Evolutionary conservation across 345 rosid species (phyloP).

Genomic region (Arabidopsis arenosa): DNA sequence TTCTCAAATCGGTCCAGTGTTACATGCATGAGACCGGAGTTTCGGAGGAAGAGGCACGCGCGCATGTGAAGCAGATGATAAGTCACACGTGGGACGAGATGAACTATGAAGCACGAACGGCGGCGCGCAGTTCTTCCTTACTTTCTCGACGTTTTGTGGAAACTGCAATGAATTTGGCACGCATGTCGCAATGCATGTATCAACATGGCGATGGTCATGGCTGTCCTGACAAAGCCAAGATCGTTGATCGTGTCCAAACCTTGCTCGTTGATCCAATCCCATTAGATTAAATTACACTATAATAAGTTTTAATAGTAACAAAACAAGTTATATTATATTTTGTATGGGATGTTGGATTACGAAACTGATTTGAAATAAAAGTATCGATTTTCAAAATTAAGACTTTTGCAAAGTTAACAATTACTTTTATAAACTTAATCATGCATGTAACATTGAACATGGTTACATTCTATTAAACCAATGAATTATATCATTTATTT

Average conservation of each 20-base stretch:
- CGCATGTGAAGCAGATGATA: constrained; percentile 35
- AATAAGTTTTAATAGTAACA: background rate
- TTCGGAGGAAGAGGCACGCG: constrained; percentile 42
- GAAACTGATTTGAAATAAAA: background rate
- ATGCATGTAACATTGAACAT: too few species aligned
- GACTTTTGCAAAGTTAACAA: too few species aligned
- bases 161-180: constrained; percentile 31
- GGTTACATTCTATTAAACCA: too few species aligned
- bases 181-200: constrained; percentile 41
- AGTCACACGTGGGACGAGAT: constrained; percentile 48
- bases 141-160: constrained; percentile 24
- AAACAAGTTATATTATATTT: background rate
- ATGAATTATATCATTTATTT: too few species aligned
- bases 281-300: background rate
- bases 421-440: too few species aligned
- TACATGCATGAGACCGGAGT: constrained; percentile 47
- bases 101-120: constrained; percentile 24
- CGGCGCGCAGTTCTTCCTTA: background rate
- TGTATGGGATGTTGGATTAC: background rate
- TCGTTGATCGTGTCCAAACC: constrained; percentile 6
- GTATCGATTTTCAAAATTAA: too few species aligned
- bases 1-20: constrained; percentile 24
- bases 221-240: background rate
- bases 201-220: constrained; percentile 46
- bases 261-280: constrained; percentile 5